Evolutionary conservation across 2,329 filamentous ascomycete species (phyloP), one percentile per base, ranked within the genome.

Genomic region (Beauveria rudraprayagi): DNA sequence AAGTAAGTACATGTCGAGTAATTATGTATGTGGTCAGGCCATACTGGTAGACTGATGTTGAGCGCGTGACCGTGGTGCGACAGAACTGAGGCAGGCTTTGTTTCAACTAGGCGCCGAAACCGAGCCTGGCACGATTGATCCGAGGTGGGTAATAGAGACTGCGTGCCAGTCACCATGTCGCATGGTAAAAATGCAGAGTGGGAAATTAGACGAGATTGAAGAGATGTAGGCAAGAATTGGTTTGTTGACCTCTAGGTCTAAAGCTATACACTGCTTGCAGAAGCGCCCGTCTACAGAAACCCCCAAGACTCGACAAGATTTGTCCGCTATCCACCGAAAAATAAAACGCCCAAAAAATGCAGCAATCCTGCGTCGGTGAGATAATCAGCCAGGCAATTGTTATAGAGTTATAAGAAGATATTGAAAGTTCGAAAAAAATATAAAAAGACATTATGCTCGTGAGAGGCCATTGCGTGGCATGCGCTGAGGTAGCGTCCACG

Each of bases 401-500:
- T 40, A 30, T 44, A 44, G 56, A 51, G 30, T 53, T 34, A 19
- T 44, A 52, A 53, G 34, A 37, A 26, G 11, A 37, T n/a, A 16
- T 10, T n/a, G 26, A 19, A 19, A 30, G 9, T 28, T 28, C 3
- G 17, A 16, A 43, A 30, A 30, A 30, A 19, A 34, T 5, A n/a
- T 22, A n/a, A 43, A 44, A 43, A 50, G 34, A 43, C 14, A 16
- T 56, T 22, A 59, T 54, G 48, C 52, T 55, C 50, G 57, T 44
- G 61, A 54, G 50, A 65, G 60, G 11, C 73, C 66, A 34, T 66
- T 64, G 22, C 60, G 60, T 17, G 71, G 69, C 50, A 76, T 75
- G 66, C 82, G 78, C 69, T 84, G 81, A 2, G 87, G 87, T 55
- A 90, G 76, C 55, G 86, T 86, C 87, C 87, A 90, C 17, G 87